Conservation (phyloP, 495 filamentous ascomycete genomes). For the Hyaloscypha variabilis region DNA sequence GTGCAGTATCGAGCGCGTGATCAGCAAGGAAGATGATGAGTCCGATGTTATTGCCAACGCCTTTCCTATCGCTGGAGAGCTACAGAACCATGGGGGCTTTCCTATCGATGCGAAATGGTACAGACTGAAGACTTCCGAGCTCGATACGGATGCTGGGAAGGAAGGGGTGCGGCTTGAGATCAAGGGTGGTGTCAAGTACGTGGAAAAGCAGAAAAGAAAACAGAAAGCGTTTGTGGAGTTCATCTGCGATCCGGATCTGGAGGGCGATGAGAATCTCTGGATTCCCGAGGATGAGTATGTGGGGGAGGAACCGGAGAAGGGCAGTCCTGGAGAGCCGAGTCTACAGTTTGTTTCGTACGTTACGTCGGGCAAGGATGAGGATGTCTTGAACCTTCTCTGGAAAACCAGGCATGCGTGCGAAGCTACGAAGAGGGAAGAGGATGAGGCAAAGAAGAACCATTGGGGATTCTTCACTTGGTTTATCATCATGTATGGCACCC, state of each 20-base stretch:
- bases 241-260: slow-evolving; percentile 68
- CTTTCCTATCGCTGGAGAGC: slow-evolving; percentile 77
- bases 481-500: slow-evolving; percentile 81
- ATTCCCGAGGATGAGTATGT: slow-evolving; percentile 49
- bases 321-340: slow-evolving; percentile 56
- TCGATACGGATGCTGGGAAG: slow-evolving; percentile 57
- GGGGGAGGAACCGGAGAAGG: slow-evolving; percentile 35
- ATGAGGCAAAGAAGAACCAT: slow-evolving; percentile 36
- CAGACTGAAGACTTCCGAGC: slow-evolving; percentile 60
- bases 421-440: slow-evolving; percentile 49
- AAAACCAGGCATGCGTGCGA: slow-evolving; percentile 84
- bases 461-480: slow-evolving; percentile 99
- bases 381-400: slow-evolving; percentile 77
- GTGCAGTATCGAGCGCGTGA: slow-evolving; percentile 72
- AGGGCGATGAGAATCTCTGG: slow-evolving; percentile 69
- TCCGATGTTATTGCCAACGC: slow-evolving; percentile 48
- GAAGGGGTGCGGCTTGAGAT: slow-evolving; percentile 74
- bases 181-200: slow-evolving; percentile 63
- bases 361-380: slow-evolving; percentile 44
- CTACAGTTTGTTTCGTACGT: slow-evolving; percentile 74
- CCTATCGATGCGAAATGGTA: slow-evolving; percentile 62
- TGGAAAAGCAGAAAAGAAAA: slow-evolving; percentile 41
- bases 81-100: slow-evolving; percentile 50
- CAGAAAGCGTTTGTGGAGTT: slow-evolving; percentile 83
- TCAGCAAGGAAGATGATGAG: slow-evolving; percentile 43